phyloP scores from a whole-genome alignment of 345 rosid genomes.

The Anastatica hierochuntica region DNA sequence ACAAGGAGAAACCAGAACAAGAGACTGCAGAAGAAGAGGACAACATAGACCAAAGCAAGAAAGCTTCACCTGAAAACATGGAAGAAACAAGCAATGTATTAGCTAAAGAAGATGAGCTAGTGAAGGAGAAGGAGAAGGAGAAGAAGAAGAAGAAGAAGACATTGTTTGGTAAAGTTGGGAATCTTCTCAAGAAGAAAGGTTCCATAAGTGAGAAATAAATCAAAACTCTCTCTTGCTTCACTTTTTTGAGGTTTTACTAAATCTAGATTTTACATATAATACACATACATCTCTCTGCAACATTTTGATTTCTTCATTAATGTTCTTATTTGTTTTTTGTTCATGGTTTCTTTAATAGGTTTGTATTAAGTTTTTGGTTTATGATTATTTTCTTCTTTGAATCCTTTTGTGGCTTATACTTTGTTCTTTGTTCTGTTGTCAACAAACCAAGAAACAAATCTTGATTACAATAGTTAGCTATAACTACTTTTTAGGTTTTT shows the following conservation, averaged over 20 bases:
- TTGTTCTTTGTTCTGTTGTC: neutral
- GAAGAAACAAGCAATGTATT: conserved; percentile 22
- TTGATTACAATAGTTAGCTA: neutral
- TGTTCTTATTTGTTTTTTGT: neutral
- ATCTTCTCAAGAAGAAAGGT: conserved; percentile 85
- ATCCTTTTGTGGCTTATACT: neutral
- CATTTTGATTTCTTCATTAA: neutral
- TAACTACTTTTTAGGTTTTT: neutral
- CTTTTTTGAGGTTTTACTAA: too few relatives aligned
- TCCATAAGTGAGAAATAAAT: conserved; percentile 12
- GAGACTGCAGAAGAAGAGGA: conserved; percentile 53
- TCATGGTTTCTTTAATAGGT: too few relatives aligned
- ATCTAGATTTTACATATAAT: too few relatives aligned
- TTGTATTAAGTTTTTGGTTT: too few relatives aligned
- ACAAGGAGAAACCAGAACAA: conserved; percentile 44
- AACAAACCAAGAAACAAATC: neutral
- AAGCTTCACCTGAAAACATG: too few relatives aligned
- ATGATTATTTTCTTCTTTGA: conserved; percentile 20
- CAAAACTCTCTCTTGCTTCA: too few relatives aligned
- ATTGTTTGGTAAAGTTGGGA: conserved; percentile 79
- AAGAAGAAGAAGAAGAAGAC: conserved; percentile 95
- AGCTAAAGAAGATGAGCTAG: conserved; percentile 28
- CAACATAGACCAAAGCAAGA: too few relatives aligned
- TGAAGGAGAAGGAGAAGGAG: conserved; percentile 15
- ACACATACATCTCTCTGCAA: neutral